Conservation (phyloP, 148 eudicot genomes). For the Rhododendron molle region DNA sequence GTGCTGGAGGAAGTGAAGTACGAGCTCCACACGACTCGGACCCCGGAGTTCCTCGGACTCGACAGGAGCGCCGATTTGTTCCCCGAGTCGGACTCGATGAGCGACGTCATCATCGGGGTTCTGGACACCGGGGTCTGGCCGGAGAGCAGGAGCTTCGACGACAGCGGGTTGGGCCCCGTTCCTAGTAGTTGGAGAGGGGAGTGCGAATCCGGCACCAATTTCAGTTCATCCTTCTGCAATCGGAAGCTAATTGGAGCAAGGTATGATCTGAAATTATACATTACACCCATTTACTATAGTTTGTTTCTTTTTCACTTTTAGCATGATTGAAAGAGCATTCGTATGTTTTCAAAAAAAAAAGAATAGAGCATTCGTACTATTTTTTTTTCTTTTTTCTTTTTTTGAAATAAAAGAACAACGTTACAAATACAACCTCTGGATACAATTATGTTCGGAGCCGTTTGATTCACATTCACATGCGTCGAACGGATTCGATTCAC, state of each 20-base stretch:
- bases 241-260: constrained; percentile 45
- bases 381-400: no score
- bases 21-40: constrained; percentile 47
- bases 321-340: no score
- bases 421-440: no score
- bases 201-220: constrained; percentile 40
- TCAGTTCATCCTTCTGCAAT: constrained; percentile 31
- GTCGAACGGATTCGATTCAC: no score
- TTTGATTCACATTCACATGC: no score
- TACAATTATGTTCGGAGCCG: no score
- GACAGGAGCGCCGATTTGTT: constrained; percentile 25
- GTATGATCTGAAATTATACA: background rate
- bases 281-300: background rate
- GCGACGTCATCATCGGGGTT: constrained; percentile 41
- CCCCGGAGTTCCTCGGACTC: constrained; percentile 40
- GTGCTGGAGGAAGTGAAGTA: constrained; percentile 34
- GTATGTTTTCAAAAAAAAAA: no score
- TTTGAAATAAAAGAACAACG: no score
- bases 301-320: background rate
- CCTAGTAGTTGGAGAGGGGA: constrained; percentile 39
- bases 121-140: constrained; percentile 53
- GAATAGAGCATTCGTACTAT: no score
- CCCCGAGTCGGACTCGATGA: constrained; percentile 22
- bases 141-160: constrained; percentile 39
- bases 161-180: constrained; percentile 33